These are phyloP conservation scores for Alternaria ethzedia DNA, from an alignment of 2,329 filamentous ascomycete genomes.

Conservation along the genomic window DNA sequence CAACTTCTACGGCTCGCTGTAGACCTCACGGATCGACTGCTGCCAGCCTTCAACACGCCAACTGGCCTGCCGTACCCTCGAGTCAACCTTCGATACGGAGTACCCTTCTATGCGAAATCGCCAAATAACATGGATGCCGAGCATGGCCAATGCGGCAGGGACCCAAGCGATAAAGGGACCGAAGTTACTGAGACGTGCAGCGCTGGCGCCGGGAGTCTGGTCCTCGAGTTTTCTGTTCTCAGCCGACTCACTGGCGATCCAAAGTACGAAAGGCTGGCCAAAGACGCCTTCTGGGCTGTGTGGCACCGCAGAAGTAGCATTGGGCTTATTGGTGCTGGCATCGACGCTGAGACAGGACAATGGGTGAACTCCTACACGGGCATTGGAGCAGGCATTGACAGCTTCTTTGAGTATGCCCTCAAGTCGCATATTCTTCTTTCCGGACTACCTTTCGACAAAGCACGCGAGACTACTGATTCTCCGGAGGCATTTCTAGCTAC, in stretches of 20 bases:
- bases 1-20: conserved; percentile 88
- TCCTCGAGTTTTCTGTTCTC: conserved; percentile 90
- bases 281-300: conserved; percentile 96
- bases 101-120: conserved; percentile 90
- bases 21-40: conserved; percentile 80
- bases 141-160: conserved; percentile 54
- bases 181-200: conserved; percentile 97
- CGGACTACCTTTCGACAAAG: conserved; percentile 59
- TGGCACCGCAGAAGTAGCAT: conserved; percentile 87
- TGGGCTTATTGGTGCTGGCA: conserved; percentile 86
- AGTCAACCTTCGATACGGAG: conserved; percentile 88
- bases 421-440: conserved; percentile 93
- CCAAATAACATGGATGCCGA: conserved; percentile 70
- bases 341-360: conserved; percentile 87
- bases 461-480: conserved; percentile 67
- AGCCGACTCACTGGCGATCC: conserved; percentile 85
- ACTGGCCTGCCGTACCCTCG: conserved; percentile 94
- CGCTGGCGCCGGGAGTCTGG: conserved; percentile 92
- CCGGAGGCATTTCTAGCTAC: conserved; percentile 79
- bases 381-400: conserved; percentile 95
- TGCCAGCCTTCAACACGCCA: conserved; percentile 89
- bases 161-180: conserved; percentile 53
- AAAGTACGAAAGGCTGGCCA: conserved; percentile 88
- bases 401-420: conserved; percentile 97
- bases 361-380: conserved; percentile 92